Base-by-base conservation (phyloP, 1,284 basidiomycete genomes). In the Ustilago cynodontis region DNA sequence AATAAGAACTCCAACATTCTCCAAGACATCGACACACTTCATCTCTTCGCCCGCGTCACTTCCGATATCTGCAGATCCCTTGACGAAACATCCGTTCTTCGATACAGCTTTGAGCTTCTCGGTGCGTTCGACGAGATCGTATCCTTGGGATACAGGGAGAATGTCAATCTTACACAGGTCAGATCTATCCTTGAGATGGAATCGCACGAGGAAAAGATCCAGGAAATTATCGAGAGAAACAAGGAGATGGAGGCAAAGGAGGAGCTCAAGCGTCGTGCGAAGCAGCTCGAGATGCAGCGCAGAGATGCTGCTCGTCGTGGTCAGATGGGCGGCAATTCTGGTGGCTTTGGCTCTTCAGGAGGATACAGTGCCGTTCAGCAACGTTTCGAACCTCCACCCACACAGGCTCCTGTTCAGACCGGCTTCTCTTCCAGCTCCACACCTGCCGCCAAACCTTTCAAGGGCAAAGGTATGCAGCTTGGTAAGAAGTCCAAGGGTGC, bases 211-310 rank as follows among this genome's bases (percentile, higher is more conserved):
- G 97, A 99, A 88, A 98, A 98, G 89, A 98, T 99, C 76, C 95
- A 99, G 86, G 97, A 99, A 83, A 99, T 99, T 86, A 99, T 99
- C 81, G 93, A 95, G 71, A 82, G 94, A 91, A 99, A 99, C 89
- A 99, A 99, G 88, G 96, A 99, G 88, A 94, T 94, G 24, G 97
- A 99, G 86, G 97, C 97, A 4, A 99, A 99, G 87, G 97, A 99
- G 87, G 97, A 98, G 86, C 92, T 99, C 85, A 99, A 98, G 87
- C 91, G 97, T 58, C 92, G 96, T 45, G 96, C 97, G 3, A 97
- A 98, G 86, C 95, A 98, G 86, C 91, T 99, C 80, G 97, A 99
- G 87, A 93, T 98, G 91, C 97, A 99, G 86, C 91, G 96, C 47
- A 90, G 96, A 52, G 84, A 86, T 35, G 84, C 83, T 1, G 78